These are phyloP conservation scores for Leucogyrophana mollusca DNA, from an alignment of 768 basidiomycete species.

Conservation along the genomic window DNA sequence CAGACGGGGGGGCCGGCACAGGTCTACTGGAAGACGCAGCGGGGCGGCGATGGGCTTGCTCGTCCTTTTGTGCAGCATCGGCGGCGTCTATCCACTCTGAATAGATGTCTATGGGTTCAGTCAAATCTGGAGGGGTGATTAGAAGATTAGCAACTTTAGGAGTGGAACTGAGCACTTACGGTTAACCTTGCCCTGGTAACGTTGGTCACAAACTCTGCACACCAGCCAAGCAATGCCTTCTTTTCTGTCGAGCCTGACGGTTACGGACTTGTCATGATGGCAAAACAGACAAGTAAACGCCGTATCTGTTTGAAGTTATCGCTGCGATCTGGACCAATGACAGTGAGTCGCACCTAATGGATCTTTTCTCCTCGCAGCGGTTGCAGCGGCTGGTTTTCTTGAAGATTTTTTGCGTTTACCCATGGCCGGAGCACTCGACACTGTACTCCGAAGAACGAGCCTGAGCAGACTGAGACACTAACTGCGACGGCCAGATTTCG, in stretches of 20 bases:
- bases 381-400: constrained; percentile 69
- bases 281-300: constrained; percentile 87
- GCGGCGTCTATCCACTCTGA: constrained; percentile 92
- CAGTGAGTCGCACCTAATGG: constrained; percentile 57
- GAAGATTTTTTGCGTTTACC: constrained; percentile 92
- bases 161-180: constrained; percentile 49
- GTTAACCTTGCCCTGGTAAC: constrained; percentile 85
- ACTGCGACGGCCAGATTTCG: not conserved
- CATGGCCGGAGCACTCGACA: constrained; percentile 43
- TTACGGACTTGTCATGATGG: constrained; percentile 87
- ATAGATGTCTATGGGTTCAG: constrained; percentile 86
- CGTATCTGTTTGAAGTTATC: constrained; percentile 50
- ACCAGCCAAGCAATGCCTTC: constrained; percentile 79
- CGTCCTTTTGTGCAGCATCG: constrained; percentile 74
- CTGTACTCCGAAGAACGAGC: not conserved
- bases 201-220: constrained; percentile 84
- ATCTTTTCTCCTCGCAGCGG: constrained; percentile 61
- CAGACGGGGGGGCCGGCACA: constrained; percentile 31
- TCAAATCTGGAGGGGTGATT: constrained; percentile 56
- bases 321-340: constrained; percentile 1
- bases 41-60: constrained; percentile 50
- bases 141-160: constrained; percentile 7
- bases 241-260: constrained; percentile 81
- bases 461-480: too few species aligned
- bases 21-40: constrained; percentile 49